phyloP scores from a whole-genome alignment of 208 protist species.

The Trypanosoma caninum region DNA sequence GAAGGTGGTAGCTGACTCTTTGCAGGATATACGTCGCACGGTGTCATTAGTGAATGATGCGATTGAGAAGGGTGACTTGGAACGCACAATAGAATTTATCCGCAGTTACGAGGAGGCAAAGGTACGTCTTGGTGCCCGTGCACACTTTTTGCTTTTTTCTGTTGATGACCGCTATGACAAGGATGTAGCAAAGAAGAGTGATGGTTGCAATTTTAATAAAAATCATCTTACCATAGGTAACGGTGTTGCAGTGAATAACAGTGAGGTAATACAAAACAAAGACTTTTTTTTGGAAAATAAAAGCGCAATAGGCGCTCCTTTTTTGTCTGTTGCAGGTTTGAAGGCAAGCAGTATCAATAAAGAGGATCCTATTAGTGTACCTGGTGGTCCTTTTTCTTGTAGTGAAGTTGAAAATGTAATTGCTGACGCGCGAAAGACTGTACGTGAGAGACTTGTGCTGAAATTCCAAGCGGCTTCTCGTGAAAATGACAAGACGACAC shows the following conservation, averaged over 20 bases:
- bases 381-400: no score
- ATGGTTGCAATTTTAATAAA: not conserved
- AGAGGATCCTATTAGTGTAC: no score
- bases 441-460: conserved; percentile 29
- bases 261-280: not conserved
- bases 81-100: conserved; percentile 49
- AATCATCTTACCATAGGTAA: not conserved
- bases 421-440: conserved; percentile 25
- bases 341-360: not conserved
- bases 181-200: not conserved
- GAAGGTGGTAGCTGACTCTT: conserved; percentile 42
- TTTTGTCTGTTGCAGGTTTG: not conserved
- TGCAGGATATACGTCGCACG: conserved; percentile 43
- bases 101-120: conserved; percentile 61
- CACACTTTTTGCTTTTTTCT: not conserved
- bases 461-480: conserved; percentile 24
- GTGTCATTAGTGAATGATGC: conserved; percentile 27
- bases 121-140: conserved; percentile 19
- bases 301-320: no score
- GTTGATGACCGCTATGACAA: not conserved
- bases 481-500: conserved; percentile 65
- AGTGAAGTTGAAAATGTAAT: conserved; percentile 13
- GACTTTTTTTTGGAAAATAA: no score
- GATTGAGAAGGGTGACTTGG: conserved; percentile 42
- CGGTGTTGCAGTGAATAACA: not conserved